phyloP scores from a whole-genome alignment of 1,284 basidiomycete species.

The Ustilago cynodontis region DNA sequence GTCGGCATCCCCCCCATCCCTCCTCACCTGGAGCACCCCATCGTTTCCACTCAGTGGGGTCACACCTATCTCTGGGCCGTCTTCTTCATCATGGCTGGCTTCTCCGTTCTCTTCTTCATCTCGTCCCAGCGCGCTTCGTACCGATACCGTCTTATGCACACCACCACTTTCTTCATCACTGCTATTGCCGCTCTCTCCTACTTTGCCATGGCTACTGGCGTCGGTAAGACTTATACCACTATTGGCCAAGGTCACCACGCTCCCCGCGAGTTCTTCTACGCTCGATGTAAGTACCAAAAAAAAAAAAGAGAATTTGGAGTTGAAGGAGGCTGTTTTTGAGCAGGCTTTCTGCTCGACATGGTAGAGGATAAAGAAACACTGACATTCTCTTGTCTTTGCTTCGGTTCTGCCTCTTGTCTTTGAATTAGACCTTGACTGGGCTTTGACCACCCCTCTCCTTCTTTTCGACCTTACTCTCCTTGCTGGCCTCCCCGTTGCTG shows the following conservation, averaged over 20 bases:
- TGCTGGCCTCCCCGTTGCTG: slow-evolving; percentile 58
- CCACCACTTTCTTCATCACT: slow-evolving; percentile 59
- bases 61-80: slow-evolving; percentile 60
- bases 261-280: slow-evolving; percentile 54
- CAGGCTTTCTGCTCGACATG: no score
- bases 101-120: slow-evolving; percentile 55
- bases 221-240: slow-evolving; percentile 46
- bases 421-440: slow-evolving; percentile 59
- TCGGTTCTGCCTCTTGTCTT: neutral
- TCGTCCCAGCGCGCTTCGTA: slow-evolving; percentile 57
- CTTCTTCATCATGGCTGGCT: slow-evolving; percentile 58
- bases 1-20: slow-evolving; percentile 56
- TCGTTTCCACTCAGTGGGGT: slow-evolving; percentile 48
- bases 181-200: slow-evolving; percentile 56
- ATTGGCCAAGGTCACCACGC: slow-evolving; percentile 31
- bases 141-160: slow-evolving; percentile 61
- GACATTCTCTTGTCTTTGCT: slow-evolving; percentile 2
- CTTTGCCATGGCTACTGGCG: slow-evolving; percentile 63
- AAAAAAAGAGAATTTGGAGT: neutral
- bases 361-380: no score
- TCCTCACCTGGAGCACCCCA: slow-evolving; percentile 52
- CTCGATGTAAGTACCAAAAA: slow-evolving; percentile 49
- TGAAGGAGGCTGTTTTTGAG: neutral
- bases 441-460: slow-evolving; percentile 57
- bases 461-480: slow-evolving; percentile 61